Conservation (phyloP, 2,329 filamentous ascomycete species). For the Fusarium abutilonis region DNA sequence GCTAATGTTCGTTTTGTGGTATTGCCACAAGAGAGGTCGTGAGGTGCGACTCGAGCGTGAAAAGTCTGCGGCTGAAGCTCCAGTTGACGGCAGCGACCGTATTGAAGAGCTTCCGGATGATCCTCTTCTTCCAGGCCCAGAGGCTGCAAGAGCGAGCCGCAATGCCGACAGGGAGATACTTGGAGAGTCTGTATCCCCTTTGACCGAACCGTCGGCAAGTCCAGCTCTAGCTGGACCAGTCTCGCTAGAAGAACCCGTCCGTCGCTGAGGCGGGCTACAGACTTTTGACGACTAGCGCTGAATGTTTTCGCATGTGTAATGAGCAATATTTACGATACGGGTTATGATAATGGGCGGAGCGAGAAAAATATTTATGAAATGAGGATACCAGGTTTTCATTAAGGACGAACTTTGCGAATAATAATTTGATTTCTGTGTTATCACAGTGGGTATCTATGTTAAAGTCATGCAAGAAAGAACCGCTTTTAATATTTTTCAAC, state of each 20-base stretch:
- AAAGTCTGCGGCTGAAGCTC: constrained; percentile 49
- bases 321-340: constrained; percentile 25
- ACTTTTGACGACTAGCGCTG: background rate
- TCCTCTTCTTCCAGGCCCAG: constrained; percentile 53
- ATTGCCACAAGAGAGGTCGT: constrained; percentile 93
- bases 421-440: constrained; percentile 33
- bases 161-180: constrained; percentile 6
- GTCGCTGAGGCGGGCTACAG: constrained; percentile 17
- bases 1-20: constrained; percentile 94
- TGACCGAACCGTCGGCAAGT: constrained; percentile 24
- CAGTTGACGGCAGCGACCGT: constrained; percentile 53
- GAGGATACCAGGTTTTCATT: constrained; percentile 26
- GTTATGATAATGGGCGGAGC: constrained; percentile 22
- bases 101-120: constrained; percentile 64
- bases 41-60: constrained; percentile 80
- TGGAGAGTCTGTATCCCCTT: constrained; percentile 36
- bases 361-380: constrained; percentile 14
- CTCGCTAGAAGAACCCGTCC: constrained; percentile 15
- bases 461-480: constrained; percentile 1
- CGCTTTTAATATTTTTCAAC: background rate
- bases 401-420: constrained; percentile 23
- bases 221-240: constrained; percentile 17
- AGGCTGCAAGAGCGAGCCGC: constrained; percentile 21
- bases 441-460: constrained; percentile 46
- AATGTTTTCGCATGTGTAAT: constrained; percentile 17